Percentiles rank a stretch among this genome's conserved stretches.
These are phyloP conservation scores for Brettanomyces bruxellensis DNA, from an alignment of 805 yeast genomes.

Conservation along the genomic window DNA sequence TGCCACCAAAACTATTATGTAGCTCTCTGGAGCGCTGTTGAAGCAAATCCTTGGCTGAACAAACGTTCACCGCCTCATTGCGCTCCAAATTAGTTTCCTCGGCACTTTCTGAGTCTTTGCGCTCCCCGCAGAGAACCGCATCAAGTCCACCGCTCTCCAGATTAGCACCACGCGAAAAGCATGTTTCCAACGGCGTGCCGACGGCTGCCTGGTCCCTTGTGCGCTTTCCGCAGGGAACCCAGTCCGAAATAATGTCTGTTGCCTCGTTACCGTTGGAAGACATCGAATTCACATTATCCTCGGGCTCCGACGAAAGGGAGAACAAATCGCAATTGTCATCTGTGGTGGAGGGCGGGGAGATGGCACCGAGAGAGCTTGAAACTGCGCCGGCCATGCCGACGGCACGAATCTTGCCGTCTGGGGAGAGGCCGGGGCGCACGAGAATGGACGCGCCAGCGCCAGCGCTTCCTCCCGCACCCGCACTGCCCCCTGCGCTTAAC, in stretches of 20 bases:
- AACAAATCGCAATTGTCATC: conserved; percentile 1
- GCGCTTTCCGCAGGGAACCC: conserved; percentile 4
- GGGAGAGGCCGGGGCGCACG: not conserved
- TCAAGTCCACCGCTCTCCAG: not conserved
- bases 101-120: conserved; percentile 3
- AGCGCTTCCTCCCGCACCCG: too few relatives aligned
- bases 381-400: not conserved
- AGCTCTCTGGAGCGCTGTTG: conserved; percentile 14
- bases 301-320: not conserved
- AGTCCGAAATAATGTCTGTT: conserved; percentile 7
- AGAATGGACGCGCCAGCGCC: not conserved
- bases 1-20: conserved; percentile 4
- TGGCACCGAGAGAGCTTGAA: not conserved
- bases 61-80: conserved; percentile 13
- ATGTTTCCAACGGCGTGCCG: not conserved
- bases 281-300: conserved; percentile 1
- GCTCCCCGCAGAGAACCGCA: not conserved
- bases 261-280: conserved; percentile 1
- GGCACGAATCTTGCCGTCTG: not conserved
- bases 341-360: conserved; percentile 1
- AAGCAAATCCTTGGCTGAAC: conserved; percentile 20
- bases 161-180: not conserved
- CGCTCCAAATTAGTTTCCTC: conserved; percentile 14
- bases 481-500: not conserved
- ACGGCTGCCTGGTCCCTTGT: not conserved